Conservation (phyloP, 345 rosid genomes). For the Acer yangbiense region DNA sequence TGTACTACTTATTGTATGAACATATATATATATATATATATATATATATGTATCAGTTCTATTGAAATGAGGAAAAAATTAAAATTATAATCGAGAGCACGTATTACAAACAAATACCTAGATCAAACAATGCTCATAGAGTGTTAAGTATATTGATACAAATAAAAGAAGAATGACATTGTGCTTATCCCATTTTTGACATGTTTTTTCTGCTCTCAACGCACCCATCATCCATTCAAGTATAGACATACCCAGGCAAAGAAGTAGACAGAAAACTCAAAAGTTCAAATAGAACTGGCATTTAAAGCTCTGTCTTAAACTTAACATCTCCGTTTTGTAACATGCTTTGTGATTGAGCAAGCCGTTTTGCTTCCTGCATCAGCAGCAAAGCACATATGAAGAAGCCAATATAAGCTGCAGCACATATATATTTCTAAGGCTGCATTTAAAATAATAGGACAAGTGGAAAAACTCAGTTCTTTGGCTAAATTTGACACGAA, state of each 20-base stretch:
- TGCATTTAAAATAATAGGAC: not conserved
- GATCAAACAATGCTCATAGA: too few species aligned
- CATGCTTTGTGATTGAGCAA: conserved; percentile 66
- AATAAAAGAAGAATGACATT: too few species aligned
- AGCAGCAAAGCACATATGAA: not conserved
- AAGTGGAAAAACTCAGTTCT: not conserved
- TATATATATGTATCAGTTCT: not conserved
- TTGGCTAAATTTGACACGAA: not conserved
- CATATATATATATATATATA: too few species aligned
- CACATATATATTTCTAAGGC: not conserved
- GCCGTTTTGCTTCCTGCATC: conserved; percentile 76
- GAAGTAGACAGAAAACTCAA: not conserved
- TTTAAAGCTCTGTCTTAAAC: conserved; percentile 63
- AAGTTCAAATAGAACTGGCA: not conserved
- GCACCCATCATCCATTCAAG: not conserved
- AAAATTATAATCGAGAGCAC: too few species aligned
- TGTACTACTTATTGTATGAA: too few species aligned
- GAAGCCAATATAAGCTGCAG: not conserved
- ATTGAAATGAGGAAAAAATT: not conserved
- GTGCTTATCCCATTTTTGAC: too few species aligned
- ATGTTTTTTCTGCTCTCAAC: not conserved
- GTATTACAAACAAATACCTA: too few species aligned
- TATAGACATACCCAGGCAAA: not conserved
- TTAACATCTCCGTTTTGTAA: conserved; percentile 88
- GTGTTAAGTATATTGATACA: too few species aligned